phyloP scores from a whole-genome alignment of 495 filamentous ascomycete species.

The Sporormia fimetaria region DNA sequence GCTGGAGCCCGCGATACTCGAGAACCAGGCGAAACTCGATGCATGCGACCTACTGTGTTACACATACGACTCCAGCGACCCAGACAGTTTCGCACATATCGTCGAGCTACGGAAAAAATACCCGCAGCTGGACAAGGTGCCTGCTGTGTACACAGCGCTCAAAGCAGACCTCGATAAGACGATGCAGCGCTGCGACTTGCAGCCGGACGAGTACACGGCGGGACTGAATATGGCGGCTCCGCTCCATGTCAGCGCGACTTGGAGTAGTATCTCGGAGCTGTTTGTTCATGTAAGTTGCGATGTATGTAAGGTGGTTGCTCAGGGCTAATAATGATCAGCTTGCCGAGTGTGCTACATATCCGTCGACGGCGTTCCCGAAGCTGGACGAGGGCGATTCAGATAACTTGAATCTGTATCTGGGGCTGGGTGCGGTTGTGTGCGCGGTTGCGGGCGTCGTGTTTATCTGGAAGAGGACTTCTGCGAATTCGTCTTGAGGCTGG shows the following conservation, averaged over 20 bases:
- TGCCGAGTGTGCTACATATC: slow-evolving; percentile 84
- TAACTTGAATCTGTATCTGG: slow-evolving; percentile 73
- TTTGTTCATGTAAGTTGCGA: slow-evolving; percentile 52
- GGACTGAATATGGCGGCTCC: slow-evolving; percentile 71
- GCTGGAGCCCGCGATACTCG: slow-evolving; percentile 81
- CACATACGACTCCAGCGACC: slow-evolving; percentile 91
- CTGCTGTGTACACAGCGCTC: slow-evolving; percentile 78
- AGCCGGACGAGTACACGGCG: slow-evolving; percentile 86
- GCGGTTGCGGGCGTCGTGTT: slow-evolving; percentile 71
- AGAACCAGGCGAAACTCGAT: slow-evolving; percentile 84
- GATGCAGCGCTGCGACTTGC: slow-evolving; percentile 77
- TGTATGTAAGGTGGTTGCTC: neutral
- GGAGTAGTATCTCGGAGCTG: slow-evolving; percentile 79
- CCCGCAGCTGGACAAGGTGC: slow-evolving; percentile 73
- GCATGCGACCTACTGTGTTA: slow-evolving; percentile 90
- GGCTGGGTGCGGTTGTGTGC: slow-evolving; percentile 66
- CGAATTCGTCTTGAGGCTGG: slow-evolving; percentile 2
- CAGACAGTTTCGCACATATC: slow-evolving; percentile 87
- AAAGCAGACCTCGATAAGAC: slow-evolving; percentile 94
- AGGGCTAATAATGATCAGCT: slow-evolving; percentile 34
- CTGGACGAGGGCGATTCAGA: slow-evolving; percentile 73
- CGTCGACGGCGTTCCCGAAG: slow-evolving; percentile 76
- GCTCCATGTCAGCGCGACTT: slow-evolving; percentile 85
- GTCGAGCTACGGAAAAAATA: slow-evolving; percentile 63
- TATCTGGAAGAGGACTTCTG: slow-evolving; percentile 45